Evolutionary conservation across 805 yeast species (phyloP), one percentile per base, ranked within the genome.

Genomic region (Lachancea mirantina): DNA sequence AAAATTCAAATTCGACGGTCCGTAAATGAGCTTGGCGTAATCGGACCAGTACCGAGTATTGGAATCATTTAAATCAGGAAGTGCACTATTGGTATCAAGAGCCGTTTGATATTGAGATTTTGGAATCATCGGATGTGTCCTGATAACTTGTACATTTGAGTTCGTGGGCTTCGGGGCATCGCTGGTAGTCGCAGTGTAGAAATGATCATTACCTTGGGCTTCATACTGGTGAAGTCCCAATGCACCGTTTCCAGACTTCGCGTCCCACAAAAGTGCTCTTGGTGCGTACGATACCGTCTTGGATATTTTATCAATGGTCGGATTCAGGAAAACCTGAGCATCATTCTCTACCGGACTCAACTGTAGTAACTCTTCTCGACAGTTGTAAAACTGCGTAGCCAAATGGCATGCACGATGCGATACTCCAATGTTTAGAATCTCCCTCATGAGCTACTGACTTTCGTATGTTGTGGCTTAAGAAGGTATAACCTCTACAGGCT

Each of bases 221-320:
- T 18, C 23, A 40, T 72, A 76, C 34, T 76, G 80, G 47, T 57
- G 68, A 36, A 65, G 67, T 2, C 73, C 70, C 27, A 84, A 55
- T 1, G 84, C 62, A 0, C 96, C 96, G 48, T 68, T 72, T 0
- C 95, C 95, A 30, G 81, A 78, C 14, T 68, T 62, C 28, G 76
- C 69, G 41, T 92, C 97, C 78, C 88, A 84, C n/a, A 85, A 47
- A 21, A 85, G 47, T 0, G 83, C 74, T 35, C 97, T 61, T 1
- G 98, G 97, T n/a, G 79, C 67, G 50, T 75, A 84, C n/a, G 76
- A 71, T 1, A 71, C 69, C 0, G 72, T 57, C 32, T 68, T 68
- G 6, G 65, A 55, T 26, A 64, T 40, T 2, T 41, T 36, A 21
- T 62, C 58, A 1, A 60, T 43, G 1, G 67, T 66, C 4, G 70